Base-by-base conservation (phyloP, 306 rosid species). In the Pueraria montana region DNA sequence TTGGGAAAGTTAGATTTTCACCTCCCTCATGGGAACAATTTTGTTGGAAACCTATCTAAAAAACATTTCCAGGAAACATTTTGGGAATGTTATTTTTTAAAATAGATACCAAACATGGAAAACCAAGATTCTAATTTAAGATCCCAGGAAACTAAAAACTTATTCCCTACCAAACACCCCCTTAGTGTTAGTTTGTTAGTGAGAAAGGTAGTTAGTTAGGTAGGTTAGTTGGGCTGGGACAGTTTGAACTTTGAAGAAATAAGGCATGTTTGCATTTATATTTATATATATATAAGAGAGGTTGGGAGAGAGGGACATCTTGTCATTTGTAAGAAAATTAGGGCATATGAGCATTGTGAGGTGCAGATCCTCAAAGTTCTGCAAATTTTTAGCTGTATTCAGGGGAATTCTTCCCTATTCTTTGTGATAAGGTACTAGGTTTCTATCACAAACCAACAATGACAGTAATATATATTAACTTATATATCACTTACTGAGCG, bases 401-500 rank as follows among this genome's bases (percentile, higher is more conserved):
- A 27, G 69, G 66, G 21, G 11, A 30, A 6, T 30, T 38, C 11
- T 27, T 26, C 43, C 11, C 11, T 14, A 63, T 13, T 16, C 42
- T 24, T 27, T 63, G 43, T 32, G 6, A 14, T 32, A 32, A 8
- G 43, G 2, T 6, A 27, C 21, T 61, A 61, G 38, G 11, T 63
- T 30, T 63, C 43, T 30, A 27, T 63, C 21, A 14, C 4, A 63
- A 26, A 46, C 48, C 55, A 71, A 43, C 50, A 73, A 48, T 23
- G 34, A 55, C 3, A 81, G 74, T 52, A 78, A 11, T 75, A 79
- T 43, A 64, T 40, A 66, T 59, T 38, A 63, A 84, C 64, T 69
- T 80, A 77, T 88, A 82, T 83, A 72, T 87, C 91, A 86, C 91
- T 89, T 77, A 89, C 87, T 24, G 96, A 83, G 91, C 91, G 94